Percentiles rank a stretch among this genome's conserved stretches.
These are phyloP conservation scores for Streptanthus diversifolius DNA, from an alignment of 345 rosid species.

Conservation along the genomic window DNA sequence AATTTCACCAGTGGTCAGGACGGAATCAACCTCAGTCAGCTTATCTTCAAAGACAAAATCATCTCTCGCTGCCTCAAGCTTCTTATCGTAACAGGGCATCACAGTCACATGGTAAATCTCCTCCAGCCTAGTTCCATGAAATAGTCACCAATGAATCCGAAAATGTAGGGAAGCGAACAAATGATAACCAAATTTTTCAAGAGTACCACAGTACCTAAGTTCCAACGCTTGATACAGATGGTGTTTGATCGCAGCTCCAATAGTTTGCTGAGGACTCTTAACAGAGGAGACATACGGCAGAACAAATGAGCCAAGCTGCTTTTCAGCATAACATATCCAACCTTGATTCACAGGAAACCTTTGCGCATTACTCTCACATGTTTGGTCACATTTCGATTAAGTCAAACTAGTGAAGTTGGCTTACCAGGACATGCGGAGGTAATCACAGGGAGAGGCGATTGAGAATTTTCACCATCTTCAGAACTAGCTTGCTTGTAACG, in stretches of 20 bases:
- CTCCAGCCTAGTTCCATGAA: conserved; percentile 50
- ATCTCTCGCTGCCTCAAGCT: conserved; percentile 91
- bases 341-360: conserved; percentile 41
- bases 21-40: conserved; percentile 87
- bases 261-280: conserved; percentile 92
- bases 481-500: conserved; percentile 57
- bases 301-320: conserved; percentile 77
- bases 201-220: conserved; percentile 51
- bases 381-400: not conserved
- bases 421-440: conserved; percentile 95
- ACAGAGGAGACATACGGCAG: conserved; percentile 83
- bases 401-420: not conserved
- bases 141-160: not conserved
- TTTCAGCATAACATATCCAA: conserved; percentile 99
- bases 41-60: conserved; percentile 61
- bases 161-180: not conserved
- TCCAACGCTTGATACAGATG: conserved; percentile 62
- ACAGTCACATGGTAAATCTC: conserved; percentile 89
- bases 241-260: conserved; percentile 78
- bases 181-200: conserved; percentile 2
- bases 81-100: conserved; percentile 98
- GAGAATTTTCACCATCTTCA: conserved; percentile 36
- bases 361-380: not conserved
- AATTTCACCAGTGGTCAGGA: conserved; percentile 87
- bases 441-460: conserved; percentile 64